Evolutionary conservation across 2,329 filamentous ascomycete genomes (phyloP), one percentile per base, ranked within the genome.

Genomic region (Ophiostoma quercus): DNA sequence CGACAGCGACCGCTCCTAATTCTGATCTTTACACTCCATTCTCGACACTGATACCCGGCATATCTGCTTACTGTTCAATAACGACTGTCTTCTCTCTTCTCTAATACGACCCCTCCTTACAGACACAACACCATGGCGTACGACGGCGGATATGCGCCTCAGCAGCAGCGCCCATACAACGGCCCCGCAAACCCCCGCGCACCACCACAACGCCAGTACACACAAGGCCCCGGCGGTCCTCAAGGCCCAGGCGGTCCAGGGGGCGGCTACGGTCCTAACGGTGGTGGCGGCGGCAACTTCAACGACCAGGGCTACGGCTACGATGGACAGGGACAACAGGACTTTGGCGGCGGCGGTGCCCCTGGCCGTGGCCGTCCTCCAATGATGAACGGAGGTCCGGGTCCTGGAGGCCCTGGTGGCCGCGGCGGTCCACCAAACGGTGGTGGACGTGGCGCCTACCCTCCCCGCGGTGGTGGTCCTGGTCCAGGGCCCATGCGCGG

Each of bases 251-350:
- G 69, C 76, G 75, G 67, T 73, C 74, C 67, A 34, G 57, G 32
- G 1, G 75, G 69, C 3, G 47, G 62, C 70, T 79, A 82, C 68
- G 79, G 83, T 25, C 37, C 65, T 41, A 66, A 66, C 67, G 80
- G 79, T 16, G 81, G 25, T 29, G 47, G 39, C 29, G 51, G 37
- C 2, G 63, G 41, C 39, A 63, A 67, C 12, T 66, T 62, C 68
- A 78, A 79, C 66, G 80, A 82, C 65, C 79, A 79, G 70, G 80
- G 79, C 72, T 85, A 84, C 72, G 80, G 78, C 63, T 80, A 81
- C 75, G 79, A 79, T 43, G 79, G 77, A 14, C 81, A 80, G 3
- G 79, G 77, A 14, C 81, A 80, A 3, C 81, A 82, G 72, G 82
- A 84, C 68, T 80, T 80, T 6, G 78, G 77, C 7, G 78, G 77